Evolutionary conservation across 352 stramenopile species (phyloP), one percentile per base, ranked within the genome.

Genomic region (Pythium pyrilobum): DNA sequence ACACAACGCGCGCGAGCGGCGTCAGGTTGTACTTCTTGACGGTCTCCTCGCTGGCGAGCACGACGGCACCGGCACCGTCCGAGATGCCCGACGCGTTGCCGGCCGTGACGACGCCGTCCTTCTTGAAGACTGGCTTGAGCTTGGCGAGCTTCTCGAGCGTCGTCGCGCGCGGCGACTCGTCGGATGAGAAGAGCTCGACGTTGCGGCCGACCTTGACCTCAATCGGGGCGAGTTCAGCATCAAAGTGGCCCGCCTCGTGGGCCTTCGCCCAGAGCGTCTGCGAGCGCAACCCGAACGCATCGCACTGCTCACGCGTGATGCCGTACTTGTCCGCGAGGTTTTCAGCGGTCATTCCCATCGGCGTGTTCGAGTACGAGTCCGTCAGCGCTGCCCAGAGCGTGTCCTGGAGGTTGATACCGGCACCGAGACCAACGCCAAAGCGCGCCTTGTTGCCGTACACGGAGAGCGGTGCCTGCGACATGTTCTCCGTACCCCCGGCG

Each of bases 341-440:
- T 63, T 99, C 97, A 27, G 96, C 96, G 44, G 97, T 99, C 58
- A 99, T 91, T 40, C 95, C 97, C 97, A 99, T 99, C 1, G 96
- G 94, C 52, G 89, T 95, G 52, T 95, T 89, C 34, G 80, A 80
- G 73, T 98, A 88, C 51, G 85, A 89, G 77, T 99, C 96, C 11
- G 96, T 99, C 6, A 99, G 74, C 33, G 93, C 96, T 57, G 96
- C 92, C 96, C 96, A 99, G 23, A 99, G 76, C 45, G 85, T 89
- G 74, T 99, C 96, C 59, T 97, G 77, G 59, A 99, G 74, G 56
- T 97, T 87, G 18, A 98, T 60, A 13, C 96, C 96, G 3, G 78
- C 81, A 18, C 96, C 96, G 9, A 99, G 76, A 5, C 76, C 71
- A 15, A 97, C 87, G 34, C 96, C 96, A 73, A 97, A 98, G 63